Percentiles rank a stretch among this genome's conserved stretches.
These are phyloP conservation scores for Manihot esculenta DNA, from an alignment of 441 rosid species.

Conservation along the genomic window DNA sequence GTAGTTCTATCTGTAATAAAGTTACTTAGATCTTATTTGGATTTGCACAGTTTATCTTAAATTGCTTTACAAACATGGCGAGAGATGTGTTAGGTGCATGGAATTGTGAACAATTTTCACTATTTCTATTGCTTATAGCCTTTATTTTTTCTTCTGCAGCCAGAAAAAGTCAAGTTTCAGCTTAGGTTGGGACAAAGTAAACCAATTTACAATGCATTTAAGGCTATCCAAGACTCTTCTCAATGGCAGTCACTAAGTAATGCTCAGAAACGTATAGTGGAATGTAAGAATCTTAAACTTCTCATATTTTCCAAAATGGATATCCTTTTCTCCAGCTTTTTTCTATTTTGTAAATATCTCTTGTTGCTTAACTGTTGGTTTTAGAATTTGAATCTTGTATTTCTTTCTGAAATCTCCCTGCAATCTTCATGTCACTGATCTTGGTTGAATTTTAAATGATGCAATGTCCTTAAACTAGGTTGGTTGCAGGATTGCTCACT, in stretches of 20 bases:
- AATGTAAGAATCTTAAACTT: slow-evolving; percentile 41
- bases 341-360: no score
- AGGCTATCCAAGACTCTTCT: slow-evolving; percentile 63
- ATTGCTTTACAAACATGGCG: slow-evolving; percentile 4
- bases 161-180: slow-evolving; percentile 71
- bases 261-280: slow-evolving; percentile 74
- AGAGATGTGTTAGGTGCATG: slow-evolving; percentile 9
- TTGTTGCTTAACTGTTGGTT: no score
- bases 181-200: slow-evolving; percentile 78
- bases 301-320: neutral
- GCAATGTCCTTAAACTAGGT: neutral
- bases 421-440: slow-evolving; percentile 1
- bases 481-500: neutral
- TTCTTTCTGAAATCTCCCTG: neutral
- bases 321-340: neutral
- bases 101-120: neutral
- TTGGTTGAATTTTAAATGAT: neutral
- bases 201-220: slow-evolving; percentile 74
- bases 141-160: slow-evolving; percentile 42
- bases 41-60: neutral
- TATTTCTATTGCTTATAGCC: slow-evolving; percentile 20
- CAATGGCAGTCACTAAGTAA: slow-evolving; percentile 63
- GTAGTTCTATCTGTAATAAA: no score
- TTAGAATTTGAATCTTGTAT: slow-evolving; percentile 1
- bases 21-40: no score